Conservation (phyloP, 352 stramenopile species). For the Pythium graminicola region DNA sequence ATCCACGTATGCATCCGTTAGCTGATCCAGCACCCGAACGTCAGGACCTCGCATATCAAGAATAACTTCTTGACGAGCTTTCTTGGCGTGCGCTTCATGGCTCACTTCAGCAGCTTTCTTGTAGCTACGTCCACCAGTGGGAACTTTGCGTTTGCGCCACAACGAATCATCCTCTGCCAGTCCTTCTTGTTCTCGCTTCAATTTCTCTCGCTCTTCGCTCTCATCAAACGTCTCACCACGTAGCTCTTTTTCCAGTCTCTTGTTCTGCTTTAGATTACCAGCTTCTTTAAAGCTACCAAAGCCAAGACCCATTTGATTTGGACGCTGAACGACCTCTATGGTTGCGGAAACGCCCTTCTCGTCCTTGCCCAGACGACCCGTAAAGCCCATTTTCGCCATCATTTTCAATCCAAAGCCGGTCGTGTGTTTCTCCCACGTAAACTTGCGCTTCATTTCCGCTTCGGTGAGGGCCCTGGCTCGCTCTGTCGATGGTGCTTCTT, state of each 20-base stretch:
- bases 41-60: conserved; percentile 87
- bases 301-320: conserved; percentile 89
- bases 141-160: conserved; percentile 72
- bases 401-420: conserved; percentile 96
- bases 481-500: conserved; percentile 3
- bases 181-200: conserved; percentile 24
- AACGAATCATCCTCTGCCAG: conserved; percentile 65
- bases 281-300: conserved; percentile 93
- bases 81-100: conserved; percentile 40
- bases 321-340: conserved; percentile 92
- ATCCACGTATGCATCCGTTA: conserved; percentile 61
- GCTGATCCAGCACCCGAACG: conserved; percentile 60
- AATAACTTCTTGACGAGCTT: conserved; percentile 60
- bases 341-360: conserved; percentile 90
- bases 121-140: conserved; percentile 37
- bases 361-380: conserved; percentile 89
- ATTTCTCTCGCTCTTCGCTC: conserved; percentile 27
- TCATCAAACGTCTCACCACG: conserved; percentile 62
- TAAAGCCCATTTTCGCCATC: conserved; percentile 95
- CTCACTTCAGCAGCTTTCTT: conserved; percentile 63
- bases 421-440: conserved; percentile 94
- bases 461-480: conserved; percentile 15
- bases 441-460: conserved; percentile 28
- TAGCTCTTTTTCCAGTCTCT: conserved; percentile 88
- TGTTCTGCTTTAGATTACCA: conserved; percentile 89